Percentiles rank a stretch among this genome's conserved stretches.
Conservation (phyloP, 805 yeast genomes). For the Yarrowia alimentaria region DNA sequence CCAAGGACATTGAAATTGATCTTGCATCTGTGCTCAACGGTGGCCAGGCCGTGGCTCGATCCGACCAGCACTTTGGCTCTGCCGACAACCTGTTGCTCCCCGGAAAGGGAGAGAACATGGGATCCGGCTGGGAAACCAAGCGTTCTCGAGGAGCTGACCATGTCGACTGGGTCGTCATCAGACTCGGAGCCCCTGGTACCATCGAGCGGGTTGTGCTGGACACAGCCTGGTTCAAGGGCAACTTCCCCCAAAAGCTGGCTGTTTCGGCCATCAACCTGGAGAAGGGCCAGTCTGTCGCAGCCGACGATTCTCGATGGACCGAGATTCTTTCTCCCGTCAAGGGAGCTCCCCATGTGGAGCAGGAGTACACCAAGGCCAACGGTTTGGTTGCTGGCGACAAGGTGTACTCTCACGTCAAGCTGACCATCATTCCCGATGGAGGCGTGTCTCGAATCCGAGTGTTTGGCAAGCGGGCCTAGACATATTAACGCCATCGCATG, state of each 20-base stretch:
- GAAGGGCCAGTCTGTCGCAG: constrained; percentile 42
- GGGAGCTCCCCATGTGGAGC: constrained; percentile 84
- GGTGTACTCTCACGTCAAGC: constrained; percentile 62
- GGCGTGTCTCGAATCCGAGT: constrained; percentile 91
- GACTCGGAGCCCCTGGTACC: constrained; percentile 64
- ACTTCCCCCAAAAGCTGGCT: constrained; percentile 79
- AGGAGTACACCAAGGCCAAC: constrained; percentile 45
- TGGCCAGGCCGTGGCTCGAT: constrained; percentile 77
- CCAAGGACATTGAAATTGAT: constrained; percentile 55
- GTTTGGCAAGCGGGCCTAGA: constrained; percentile 50
- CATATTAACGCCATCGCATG: too few relatives aligned
- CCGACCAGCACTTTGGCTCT: constrained; percentile 93
- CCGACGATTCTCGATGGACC: constrained; percentile 55
- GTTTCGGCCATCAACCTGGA: constrained; percentile 58
- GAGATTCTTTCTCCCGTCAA: constrained; percentile 62
- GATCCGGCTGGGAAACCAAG: constrained; percentile 97
- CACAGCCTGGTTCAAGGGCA: constrained; percentile 93
- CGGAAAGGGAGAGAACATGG: constrained; percentile 94
- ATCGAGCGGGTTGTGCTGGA: constrained; percentile 68
- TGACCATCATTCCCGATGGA: constrained; percentile 92
- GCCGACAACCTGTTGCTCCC: constrained; percentile 87
- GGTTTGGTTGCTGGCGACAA: too few relatives aligned
- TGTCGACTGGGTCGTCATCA: constrained; percentile 86
- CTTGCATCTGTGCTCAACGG: constrained; percentile 82
- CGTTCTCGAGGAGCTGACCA: constrained; percentile 83